Evolutionary conservation across 2,329 filamentous ascomycete genomes (phyloP), one percentile per base, ranked within the genome.

Genomic region (Alternaria infectoria): DNA sequence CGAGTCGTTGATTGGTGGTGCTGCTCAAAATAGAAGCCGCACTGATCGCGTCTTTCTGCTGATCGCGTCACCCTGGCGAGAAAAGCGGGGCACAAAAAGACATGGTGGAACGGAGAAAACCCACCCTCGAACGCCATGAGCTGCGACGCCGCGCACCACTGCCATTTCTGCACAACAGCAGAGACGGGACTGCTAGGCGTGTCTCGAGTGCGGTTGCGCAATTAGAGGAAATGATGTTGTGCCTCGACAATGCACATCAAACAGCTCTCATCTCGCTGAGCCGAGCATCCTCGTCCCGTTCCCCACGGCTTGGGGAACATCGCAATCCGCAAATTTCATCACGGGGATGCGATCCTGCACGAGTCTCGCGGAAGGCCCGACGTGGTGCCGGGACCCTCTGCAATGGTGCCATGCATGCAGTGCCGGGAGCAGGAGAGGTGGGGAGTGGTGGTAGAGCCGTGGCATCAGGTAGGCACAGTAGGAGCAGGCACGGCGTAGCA

Each of bases 301-400:
- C 71, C 70, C 71, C 71, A 72, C 66, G 69, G 49, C 59, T 71
- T 72, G 68, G 67, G 66, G 57, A 54, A 21, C 47, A 57, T 62
- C 4, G 59, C 36, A 50, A 52, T 62, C 46, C 36, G 21, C 26
- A 26, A 46, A 57, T 45, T 61, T 56, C 54, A 58, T 60, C 40
- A 46, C 59, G 50, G 54, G 36, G 64, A 62, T 49, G 54, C 36
- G 54, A 59, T 59, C 30, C 54, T 61, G 65, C 69, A 64, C 59
- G 50, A 62, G 56, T 62, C 44, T 57, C 49, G 64, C 62, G 57
- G 54, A 49, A 43, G 55, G 64, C 56, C 68, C 63, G 52, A 59
- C 15, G 47, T 54, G 54, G 63, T 49, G 61, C 58, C 60, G 65
- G 26, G 57, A 50, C 61, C 57, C 64, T 59, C 54, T 54, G 54